phyloP scores from a whole-genome alignment of 2,329 filamentous ascomycete species.

The Geoglossum cookeanum region DNA sequence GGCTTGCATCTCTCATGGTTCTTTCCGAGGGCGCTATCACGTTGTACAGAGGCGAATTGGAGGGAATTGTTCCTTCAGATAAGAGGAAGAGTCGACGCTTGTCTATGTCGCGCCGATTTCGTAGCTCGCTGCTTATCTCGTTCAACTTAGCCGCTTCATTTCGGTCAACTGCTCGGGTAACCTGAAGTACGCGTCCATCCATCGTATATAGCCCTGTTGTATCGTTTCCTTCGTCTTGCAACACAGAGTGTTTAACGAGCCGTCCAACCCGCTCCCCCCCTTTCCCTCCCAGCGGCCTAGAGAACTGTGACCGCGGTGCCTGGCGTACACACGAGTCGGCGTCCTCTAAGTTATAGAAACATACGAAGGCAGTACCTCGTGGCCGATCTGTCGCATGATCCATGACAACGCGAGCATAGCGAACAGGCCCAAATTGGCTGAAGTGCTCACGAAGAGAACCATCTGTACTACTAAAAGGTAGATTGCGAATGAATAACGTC shows the following conservation, averaged over 20 bases:
- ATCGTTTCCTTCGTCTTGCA: conserved; percentile 73
- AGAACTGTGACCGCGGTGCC: conserved; percentile 37
- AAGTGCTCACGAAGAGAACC: conserved; percentile 73
- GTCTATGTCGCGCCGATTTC: conserved; percentile 51
- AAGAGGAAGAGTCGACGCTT: conserved; percentile 81
- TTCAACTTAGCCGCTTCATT: conserved; percentile 59
- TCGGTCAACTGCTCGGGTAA: conserved; percentile 71
- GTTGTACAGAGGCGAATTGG: conserved; percentile 58
- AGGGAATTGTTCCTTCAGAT: conserved; percentile 63
- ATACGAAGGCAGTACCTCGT: conserved; percentile 86
- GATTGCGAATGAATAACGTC: conserved; percentile 82
- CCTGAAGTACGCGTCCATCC: conserved; percentile 68
- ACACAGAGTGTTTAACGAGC: conserved; percentile 43
- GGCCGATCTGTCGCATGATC: conserved; percentile 72
- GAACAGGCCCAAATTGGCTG: conserved; percentile 63
- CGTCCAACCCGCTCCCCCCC: conserved; percentile 20
- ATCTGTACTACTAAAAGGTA: conserved; percentile 77
- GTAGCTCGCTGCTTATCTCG: conserved; percentile 42
- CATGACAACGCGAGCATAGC: conserved; percentile 82
- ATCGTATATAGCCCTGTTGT: conserved; percentile 72
- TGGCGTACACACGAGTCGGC: conserved; percentile 55
- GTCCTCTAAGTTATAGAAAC: conserved; percentile 64
- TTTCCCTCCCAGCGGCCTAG: conserved; percentile 7
- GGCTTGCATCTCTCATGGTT: conserved; percentile 73
- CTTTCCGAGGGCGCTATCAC: conserved; percentile 61